Percentiles rank a stretch among this genome's conserved stretches.
Conservation (phyloP, 2,329 filamentous ascomycete genomes). For the Chaetomium strumarium region DNA sequence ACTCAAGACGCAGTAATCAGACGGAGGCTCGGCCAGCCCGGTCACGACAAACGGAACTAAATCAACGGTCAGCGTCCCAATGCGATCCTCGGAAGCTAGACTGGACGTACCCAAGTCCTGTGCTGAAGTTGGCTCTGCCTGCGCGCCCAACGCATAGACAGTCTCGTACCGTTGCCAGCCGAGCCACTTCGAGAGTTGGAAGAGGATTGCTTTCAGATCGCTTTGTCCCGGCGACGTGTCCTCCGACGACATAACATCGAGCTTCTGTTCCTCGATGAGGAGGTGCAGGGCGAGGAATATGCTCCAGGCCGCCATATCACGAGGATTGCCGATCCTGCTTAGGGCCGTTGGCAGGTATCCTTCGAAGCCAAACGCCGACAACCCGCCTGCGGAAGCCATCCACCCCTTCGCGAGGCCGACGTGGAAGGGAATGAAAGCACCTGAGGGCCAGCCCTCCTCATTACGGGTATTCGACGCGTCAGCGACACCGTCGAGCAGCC, state of each 20-base stretch:
- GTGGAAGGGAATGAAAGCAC: slow-evolving; percentile 43
- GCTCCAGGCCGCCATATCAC: slow-evolving; percentile 57
- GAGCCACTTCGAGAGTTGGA: slow-evolving; percentile 78
- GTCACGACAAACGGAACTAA: slow-evolving; percentile 6
- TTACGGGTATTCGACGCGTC: slow-evolving; percentile 28
- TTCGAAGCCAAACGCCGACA: slow-evolving; percentile 43
- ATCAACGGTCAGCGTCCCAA: slow-evolving; percentile 1
- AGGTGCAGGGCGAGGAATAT: slow-evolving; percentile 75
- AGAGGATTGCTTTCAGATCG: slow-evolving; percentile 65
- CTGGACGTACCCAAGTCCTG: slow-evolving; percentile 36
- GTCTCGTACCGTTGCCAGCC: slow-evolving; percentile 54
- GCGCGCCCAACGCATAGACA: slow-evolving; percentile 48
- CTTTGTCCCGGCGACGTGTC: slow-evolving; percentile 38
- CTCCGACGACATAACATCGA: slow-evolving; percentile 55
- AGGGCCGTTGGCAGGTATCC: slow-evolving; percentile 62
- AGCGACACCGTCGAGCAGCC: slow-evolving; percentile 52
- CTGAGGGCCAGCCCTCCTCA: not conserved
- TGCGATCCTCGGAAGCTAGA: not conserved
- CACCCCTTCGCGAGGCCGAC: slow-evolving; percentile 60
- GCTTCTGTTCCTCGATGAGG: slow-evolving; percentile 81
- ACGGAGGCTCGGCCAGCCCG: slow-evolving; percentile 27
- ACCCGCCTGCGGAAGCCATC: slow-evolving; percentile 52
- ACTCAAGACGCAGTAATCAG: slow-evolving; percentile 37
- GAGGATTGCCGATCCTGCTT: slow-evolving; percentile 47
- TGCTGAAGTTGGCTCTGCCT: slow-evolving; percentile 38